These are phyloP conservation scores for Tribonema minus DNA, from an alignment of 108 stramenopile species.

Conservation along the genomic window DNA sequence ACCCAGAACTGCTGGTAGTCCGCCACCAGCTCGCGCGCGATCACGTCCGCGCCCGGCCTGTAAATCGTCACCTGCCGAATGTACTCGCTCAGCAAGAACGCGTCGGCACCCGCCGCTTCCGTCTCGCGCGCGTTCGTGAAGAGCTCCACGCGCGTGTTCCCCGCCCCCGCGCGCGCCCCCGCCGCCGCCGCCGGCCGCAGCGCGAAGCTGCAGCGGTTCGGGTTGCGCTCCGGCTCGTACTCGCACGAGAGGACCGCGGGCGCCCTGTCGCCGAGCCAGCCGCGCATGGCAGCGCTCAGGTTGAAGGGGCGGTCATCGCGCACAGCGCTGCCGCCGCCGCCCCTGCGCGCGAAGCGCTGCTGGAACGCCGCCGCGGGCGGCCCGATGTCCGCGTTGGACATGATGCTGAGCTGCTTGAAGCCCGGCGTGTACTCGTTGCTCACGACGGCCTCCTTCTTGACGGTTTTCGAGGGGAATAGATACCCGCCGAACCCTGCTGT, in stretches of 20 bases:
- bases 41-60: neutral
- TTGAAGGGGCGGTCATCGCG: neutral
- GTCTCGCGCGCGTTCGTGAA: neutral
- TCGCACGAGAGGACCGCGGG: neutral
- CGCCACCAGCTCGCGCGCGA: neutral
- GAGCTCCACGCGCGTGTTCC: neutral
- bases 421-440: neutral
- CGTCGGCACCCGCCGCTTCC: neutral
- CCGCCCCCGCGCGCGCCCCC: neutral
- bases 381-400: neutral
- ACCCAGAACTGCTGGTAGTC: slow-evolving; percentile 3
- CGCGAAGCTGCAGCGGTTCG: neutral
- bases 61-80: neutral
- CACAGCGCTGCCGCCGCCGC: neutral
- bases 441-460: neutral
- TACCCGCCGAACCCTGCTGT: neutral
- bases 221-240: neutral
- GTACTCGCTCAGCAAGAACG: neutral
- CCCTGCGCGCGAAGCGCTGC: no score
- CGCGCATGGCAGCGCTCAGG: neutral
- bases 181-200: neutral
- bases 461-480: neutral
- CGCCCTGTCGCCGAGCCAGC: neutral
- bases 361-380: neutral
- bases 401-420: neutral